A percentile compares a stretch with the other conserved stretches of the same genome.
Evolutionary conservation across 75 land plant species (phyloP).

Genomic region (Pinus tabuliformis): DNA sequence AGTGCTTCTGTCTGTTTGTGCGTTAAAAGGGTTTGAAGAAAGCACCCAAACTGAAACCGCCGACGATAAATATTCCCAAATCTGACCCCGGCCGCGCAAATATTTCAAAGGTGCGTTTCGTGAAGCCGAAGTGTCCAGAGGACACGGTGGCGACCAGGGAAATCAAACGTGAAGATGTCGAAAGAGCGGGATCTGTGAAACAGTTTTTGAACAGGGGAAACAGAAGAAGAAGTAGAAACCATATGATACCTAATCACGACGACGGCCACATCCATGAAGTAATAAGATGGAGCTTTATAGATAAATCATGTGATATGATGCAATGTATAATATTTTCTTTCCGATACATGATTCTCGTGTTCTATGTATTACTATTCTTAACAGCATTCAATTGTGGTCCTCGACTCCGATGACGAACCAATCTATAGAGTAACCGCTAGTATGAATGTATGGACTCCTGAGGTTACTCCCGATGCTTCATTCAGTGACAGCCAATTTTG

Average conservation of each 20-base stretch:
- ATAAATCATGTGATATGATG: neutral
- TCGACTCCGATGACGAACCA: too few relatives aligned
- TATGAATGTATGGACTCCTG: too few relatives aligned
- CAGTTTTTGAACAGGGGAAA: neutral
- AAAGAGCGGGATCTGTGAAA: neutral
- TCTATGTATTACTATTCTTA: neutral
- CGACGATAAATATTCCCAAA: neutral
- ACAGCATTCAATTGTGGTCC: neutral
- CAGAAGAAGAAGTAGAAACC: too few relatives aligned
- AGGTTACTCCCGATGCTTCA: too few relatives aligned
- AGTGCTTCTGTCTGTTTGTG: too few relatives aligned
- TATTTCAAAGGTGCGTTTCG: neutral
- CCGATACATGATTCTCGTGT: neutral
- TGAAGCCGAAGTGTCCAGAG: neutral
- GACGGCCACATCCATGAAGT: too few relatives aligned
- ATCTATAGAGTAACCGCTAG: too few relatives aligned
- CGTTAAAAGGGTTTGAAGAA: too few relatives aligned
- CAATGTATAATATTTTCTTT: neutral
- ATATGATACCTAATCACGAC: too few relatives aligned
- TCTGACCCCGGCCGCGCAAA: neutral
- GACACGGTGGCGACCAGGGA: neutral
- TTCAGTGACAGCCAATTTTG: too few relatives aligned
- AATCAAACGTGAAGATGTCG: neutral
- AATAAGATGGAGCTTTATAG: too few relatives aligned
- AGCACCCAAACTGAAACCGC: too few relatives aligned